Evolutionary conservation across 768 basidiomycete species (phyloP).

Genomic region (Trametes cingulata): DNA sequence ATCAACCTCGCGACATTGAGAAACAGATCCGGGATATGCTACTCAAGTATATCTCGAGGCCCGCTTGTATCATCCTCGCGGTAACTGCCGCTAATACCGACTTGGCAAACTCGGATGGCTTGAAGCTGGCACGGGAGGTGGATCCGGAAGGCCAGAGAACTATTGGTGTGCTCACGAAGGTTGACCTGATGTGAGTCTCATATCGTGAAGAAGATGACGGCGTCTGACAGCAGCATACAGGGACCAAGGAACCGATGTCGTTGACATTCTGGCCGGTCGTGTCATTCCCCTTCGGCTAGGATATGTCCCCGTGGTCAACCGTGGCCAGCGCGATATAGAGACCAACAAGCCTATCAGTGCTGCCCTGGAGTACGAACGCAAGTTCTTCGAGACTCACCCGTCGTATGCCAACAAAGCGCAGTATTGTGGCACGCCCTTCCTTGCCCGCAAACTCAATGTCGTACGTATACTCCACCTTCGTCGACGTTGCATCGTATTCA

Average conservation of each 20-base stretch:
- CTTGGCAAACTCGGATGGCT: constrained; percentile 96
- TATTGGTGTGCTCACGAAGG: constrained; percentile 97
- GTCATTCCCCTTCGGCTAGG: constrained; percentile 95
- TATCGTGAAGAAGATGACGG: constrained; percentile 15
- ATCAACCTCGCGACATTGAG: constrained; percentile 97
- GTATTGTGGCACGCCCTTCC: constrained; percentile 97
- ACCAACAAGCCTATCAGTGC: constrained; percentile 76
- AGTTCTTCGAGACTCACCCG: constrained; percentile 92
- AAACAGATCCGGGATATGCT: constrained; percentile 98
- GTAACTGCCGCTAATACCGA: constrained; percentile 96
- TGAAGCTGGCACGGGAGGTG: constrained; percentile 81
- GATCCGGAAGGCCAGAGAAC: constrained; percentile 97
- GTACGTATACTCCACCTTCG: constrained; percentile 83
- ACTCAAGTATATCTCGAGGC: constrained; percentile 90
- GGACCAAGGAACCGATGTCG: constrained; percentile 97
- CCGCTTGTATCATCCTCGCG: constrained; percentile 94
- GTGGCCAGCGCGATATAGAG: constrained; percentile 97
- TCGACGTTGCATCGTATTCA: constrained; percentile 85
- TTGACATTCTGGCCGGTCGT: constrained; percentile 96
- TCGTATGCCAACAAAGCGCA: constrained; percentile 93
- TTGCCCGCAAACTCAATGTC: constrained; percentile 94
- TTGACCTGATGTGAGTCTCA: constrained; percentile 87
- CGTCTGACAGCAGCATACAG: constrained; percentile 40
- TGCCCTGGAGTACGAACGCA: constrained; percentile 87
- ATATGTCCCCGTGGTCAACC: constrained; percentile 98